Conservation (phyloP, 83 land plant species). For the Isoetes engelmannii region DNA sequence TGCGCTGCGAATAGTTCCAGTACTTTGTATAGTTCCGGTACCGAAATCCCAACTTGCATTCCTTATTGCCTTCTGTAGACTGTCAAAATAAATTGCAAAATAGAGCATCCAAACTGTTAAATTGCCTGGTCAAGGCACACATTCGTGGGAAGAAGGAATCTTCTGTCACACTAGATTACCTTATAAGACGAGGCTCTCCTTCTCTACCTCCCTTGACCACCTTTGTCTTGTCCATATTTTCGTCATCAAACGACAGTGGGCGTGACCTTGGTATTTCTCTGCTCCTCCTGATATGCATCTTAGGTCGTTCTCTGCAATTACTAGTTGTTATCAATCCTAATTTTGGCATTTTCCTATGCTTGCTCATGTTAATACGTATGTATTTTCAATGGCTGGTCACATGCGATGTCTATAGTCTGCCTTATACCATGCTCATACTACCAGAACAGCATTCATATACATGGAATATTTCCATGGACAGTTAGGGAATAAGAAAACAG, state of each 20-base stretch:
- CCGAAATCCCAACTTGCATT: slow-evolving; percentile 89
- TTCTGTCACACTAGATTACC: slow-evolving; percentile 25
- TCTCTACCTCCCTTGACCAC: slow-evolving; percentile 38
- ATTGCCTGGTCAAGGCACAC: too few relatives aligned
- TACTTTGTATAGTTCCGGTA: slow-evolving; percentile 43
- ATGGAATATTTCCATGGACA: neutral
- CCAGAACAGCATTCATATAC: neutral
- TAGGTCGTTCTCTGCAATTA: slow-evolving; percentile 75
- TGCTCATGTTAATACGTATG: too few relatives aligned
- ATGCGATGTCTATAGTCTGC: too few relatives aligned
- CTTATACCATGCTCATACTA: neutral
- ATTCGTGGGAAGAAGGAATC: too few relatives aligned
- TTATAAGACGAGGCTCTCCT: slow-evolving; percentile 39
- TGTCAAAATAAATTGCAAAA: slow-evolving; percentile 8
- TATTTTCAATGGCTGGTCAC: too few relatives aligned
- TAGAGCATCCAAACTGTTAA: too few relatives aligned
- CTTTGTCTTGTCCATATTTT: slow-evolving; percentile 31
- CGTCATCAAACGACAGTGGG: slow-evolving; percentile 36
- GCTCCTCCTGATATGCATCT: slow-evolving; percentile 45
- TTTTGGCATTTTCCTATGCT: neutral
- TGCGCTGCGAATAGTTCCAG: slow-evolving; percentile 72
- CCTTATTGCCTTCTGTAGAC: slow-evolving; percentile 40
- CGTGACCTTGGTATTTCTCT: slow-evolving; percentile 39
- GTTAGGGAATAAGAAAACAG: neutral
- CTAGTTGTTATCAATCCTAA: neutral